Evolutionary conservation across 352 stramenopile species (phyloP), one percentile per base, ranked within the genome.

Genomic region (Phytophthora cryptogea): DNA sequence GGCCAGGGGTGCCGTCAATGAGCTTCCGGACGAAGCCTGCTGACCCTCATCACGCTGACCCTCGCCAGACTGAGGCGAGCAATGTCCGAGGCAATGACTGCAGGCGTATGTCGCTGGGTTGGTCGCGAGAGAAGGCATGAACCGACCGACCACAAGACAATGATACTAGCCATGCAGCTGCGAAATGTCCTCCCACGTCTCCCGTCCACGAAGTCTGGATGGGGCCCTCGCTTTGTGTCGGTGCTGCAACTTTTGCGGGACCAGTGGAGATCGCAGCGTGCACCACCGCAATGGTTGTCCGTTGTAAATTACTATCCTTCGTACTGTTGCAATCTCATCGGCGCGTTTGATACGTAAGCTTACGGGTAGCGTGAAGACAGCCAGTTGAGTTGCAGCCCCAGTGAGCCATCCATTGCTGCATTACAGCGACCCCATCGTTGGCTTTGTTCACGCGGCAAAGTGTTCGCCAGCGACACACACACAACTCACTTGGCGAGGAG

Each of bases 401-500:
- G n/a, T 14, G 17, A 50, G 46, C 43, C 52, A 56, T 39, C 52
- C 39, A 5, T 53, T 33, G 37, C 16, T 53, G 27, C 44, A 40
- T 63, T 62, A 67, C 59, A 67, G n/a, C 43, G 20, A 31, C 30
- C 51, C 43, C 35, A 57, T 66, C 43, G 26, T 16, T 41, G 14
- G 51, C 30, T 23, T 49, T 40, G 23, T 35, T 58, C 30, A 47
- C 17, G 20, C 7, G 13, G 33, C 53, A 40, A 47, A 48, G 45
- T 63, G 16, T 33, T 50, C 36, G 32, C 4, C 13, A 20, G 57
- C 26, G 11, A 36, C 41, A 45, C 53, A 46, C n/a, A 60, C 28
- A 48, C 40, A 44, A 32, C 27, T 7, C 35, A 14, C 6, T 59
- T 44, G 40, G 40, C 40, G 13, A 37, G 36, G 55, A 45, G 35